Evolutionary conservation across 495 filamentous ascomycete species (phyloP).

Genomic region (Lasiosphaeria hispida): DNA sequence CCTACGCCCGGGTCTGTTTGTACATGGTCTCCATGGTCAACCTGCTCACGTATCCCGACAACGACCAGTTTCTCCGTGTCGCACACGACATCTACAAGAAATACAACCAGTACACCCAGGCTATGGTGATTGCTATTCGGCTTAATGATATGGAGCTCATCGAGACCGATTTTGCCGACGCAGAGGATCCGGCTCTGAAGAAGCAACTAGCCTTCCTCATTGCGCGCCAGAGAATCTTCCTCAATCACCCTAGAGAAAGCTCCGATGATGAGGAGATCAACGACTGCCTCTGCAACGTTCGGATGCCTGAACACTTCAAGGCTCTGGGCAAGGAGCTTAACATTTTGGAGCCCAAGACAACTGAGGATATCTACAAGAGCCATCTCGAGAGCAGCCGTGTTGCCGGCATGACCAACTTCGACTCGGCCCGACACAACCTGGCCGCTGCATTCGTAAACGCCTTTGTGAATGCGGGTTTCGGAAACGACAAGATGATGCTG

Average conservation of each 20-base stretch:
- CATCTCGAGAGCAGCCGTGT: slow-evolving; percentile 93
- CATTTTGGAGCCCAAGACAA: slow-evolving; percentile 92
- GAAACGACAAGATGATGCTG: slow-evolving; percentile 96
- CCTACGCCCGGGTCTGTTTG: slow-evolving; percentile 86
- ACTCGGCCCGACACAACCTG: slow-evolving; percentile 93
- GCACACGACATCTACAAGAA: slow-evolving; percentile 89
- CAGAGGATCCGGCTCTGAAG: slow-evolving; percentile 76
- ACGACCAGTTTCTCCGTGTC: slow-evolving; percentile 86
- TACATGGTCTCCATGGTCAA: slow-evolving; percentile 99
- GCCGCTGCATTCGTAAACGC: slow-evolving; percentile 95
- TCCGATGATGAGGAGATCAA: slow-evolving; percentile 65
- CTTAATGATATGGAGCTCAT: slow-evolving; percentile 85
- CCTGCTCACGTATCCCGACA: slow-evolving; percentile 93
- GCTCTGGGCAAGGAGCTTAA: slow-evolving; percentile 92
- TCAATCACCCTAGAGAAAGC: slow-evolving; percentile 61
- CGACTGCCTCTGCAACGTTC: slow-evolving; percentile 83
- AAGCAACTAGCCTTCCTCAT: slow-evolving; percentile 94
- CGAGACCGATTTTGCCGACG: slow-evolving; percentile 71
- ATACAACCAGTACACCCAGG: slow-evolving; percentile 88
- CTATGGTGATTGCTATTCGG: slow-evolving; percentile 89
- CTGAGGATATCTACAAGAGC: slow-evolving; percentile 99
- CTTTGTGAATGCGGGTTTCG: slow-evolving; percentile 94
- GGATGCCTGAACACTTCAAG: slow-evolving; percentile 89
- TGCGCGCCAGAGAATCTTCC: slow-evolving; percentile 83
- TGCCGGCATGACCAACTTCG: slow-evolving; percentile 86